Conservation (phyloP, 495 filamentous ascomycete species). For the Xylaria venustula region DNA sequence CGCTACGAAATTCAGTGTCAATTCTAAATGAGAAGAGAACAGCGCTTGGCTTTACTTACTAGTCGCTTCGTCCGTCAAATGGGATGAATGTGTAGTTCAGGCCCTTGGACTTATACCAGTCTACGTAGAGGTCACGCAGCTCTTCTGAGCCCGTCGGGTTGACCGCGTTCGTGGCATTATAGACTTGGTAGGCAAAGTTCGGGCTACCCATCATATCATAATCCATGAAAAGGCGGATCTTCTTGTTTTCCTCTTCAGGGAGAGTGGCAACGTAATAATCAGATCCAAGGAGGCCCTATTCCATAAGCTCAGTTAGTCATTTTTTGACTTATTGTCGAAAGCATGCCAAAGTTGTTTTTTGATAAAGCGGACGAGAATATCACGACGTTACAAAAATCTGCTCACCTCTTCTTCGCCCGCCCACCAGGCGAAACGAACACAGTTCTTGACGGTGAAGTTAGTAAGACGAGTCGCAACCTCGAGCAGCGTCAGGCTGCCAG, state of each 20-base stretch:
- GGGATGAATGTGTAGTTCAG: constrained; percentile 53
- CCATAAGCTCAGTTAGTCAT: neutral
- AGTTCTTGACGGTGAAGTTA: constrained; percentile 53
- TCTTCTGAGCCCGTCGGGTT: constrained; percentile 51
- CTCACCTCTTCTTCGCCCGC: constrained; percentile 52
- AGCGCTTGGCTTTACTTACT: constrained; percentile 14
- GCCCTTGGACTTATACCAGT: constrained; percentile 47
- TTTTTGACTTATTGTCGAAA: no score
- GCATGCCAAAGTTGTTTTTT: neutral
- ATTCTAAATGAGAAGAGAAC: neutral
- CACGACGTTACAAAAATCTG: neutral
- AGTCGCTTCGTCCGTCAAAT: constrained; percentile 57
- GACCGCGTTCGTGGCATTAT: constrained; percentile 42
- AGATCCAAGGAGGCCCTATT: constrained; percentile 51
- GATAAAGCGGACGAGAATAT: neutral
- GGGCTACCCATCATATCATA: constrained; percentile 60
- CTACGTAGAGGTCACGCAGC: constrained; percentile 50
- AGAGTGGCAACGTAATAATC: constrained; percentile 54
- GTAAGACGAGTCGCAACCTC: constrained; percentile 52
- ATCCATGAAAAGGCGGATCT: constrained; percentile 59
- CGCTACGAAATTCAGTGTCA: constrained; percentile 6
- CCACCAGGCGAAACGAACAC: constrained; percentile 59
- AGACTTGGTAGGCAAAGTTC: constrained; percentile 57
- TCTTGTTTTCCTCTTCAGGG: constrained; percentile 47
- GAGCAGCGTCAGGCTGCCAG: constrained; percentile 51